Conservation (phyloP, 192 early-diverging fungal genomes). For the Jimgerdemannia flammicorona region DNA sequence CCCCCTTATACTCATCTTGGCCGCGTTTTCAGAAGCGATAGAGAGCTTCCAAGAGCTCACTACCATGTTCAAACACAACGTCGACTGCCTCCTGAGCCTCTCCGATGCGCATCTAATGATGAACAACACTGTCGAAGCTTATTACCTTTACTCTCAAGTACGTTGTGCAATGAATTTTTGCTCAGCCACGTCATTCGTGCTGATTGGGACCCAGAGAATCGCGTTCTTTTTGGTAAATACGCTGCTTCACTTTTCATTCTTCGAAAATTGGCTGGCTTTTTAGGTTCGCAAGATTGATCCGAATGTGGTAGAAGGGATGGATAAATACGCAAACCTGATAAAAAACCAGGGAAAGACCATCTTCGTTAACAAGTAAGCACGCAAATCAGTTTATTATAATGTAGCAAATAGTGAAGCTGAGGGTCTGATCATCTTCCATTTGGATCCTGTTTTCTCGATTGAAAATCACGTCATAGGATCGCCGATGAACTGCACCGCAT, state of each 20-base stretch:
- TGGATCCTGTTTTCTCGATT: no score
- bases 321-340: not conserved
- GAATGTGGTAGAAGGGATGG: slow-evolving; percentile 3
- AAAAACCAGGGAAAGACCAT: not conserved
- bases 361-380: not conserved
- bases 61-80: not conserved
- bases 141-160: not conserved
- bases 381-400: not conserved
- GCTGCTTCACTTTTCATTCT: not conserved
- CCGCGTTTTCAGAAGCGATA: not conserved
- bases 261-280: not conserved
- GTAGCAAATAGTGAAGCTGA: not conserved
- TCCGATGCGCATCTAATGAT: not conserved
- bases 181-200: not conserved
- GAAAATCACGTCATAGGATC: not conserved
- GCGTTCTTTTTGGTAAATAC: not conserved
- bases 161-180: not conserved
- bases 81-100: not conserved
- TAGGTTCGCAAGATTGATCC: slow-evolving; percentile 4
- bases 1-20: not conserved
- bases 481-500: not conserved
- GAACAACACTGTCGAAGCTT: not conserved
- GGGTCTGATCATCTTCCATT: not conserved
- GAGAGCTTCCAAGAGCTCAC: not conserved
- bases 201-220: not conserved